Evolutionary conservation across 2,329 filamentous ascomycete genomes (phyloP).

Genomic region (Dissoconium aciculare): DNA sequence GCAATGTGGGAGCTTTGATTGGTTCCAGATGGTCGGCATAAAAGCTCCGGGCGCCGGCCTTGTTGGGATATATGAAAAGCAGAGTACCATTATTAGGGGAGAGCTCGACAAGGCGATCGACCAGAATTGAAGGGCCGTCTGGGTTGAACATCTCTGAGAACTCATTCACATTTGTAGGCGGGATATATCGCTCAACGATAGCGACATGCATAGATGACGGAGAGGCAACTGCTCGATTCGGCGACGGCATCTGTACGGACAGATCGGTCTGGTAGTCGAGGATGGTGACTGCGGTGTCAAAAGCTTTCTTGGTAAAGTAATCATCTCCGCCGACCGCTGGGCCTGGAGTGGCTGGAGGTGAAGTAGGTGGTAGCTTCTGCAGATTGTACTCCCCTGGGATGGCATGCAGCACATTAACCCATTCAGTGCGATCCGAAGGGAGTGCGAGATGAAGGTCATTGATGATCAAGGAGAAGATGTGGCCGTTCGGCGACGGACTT

Average conservation of each 20-base stretch:
- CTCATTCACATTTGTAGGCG: conserved; percentile 43
- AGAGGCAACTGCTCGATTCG: conserved; percentile 41
- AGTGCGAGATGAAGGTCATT: conserved; percentile 40
- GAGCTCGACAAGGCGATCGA: conserved; percentile 46
- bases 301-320: conserved; percentile 48
- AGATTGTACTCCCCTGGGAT: conserved; percentile 48
- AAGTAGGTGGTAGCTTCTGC: conserved; percentile 42
- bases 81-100: conserved; percentile 42
- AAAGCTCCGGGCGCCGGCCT: conserved; percentile 42
- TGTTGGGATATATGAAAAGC: conserved; percentile 48
- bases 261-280: conserved; percentile 43
- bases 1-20: conserved; percentile 45
- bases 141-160: conserved; percentile 43
- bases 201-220: conserved; percentile 46
- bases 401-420: conserved; percentile 51
- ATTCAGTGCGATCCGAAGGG: conserved; percentile 37
- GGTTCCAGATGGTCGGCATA: conserved; percentile 45
- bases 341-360: conserved; percentile 46
- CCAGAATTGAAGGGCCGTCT: conserved; percentile 41
- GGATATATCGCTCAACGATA: conserved; percentile 51
- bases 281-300: conserved; percentile 46
- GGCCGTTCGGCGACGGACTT: conserved; percentile 35
- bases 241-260: conserved; percentile 35
- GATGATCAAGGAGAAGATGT: conserved; percentile 42
- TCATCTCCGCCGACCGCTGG: conserved; percentile 38